These are phyloP conservation scores for Plasmodium adleri DNA, from an alignment of 169 alveolate species.

Conservation along the genomic window DNA sequence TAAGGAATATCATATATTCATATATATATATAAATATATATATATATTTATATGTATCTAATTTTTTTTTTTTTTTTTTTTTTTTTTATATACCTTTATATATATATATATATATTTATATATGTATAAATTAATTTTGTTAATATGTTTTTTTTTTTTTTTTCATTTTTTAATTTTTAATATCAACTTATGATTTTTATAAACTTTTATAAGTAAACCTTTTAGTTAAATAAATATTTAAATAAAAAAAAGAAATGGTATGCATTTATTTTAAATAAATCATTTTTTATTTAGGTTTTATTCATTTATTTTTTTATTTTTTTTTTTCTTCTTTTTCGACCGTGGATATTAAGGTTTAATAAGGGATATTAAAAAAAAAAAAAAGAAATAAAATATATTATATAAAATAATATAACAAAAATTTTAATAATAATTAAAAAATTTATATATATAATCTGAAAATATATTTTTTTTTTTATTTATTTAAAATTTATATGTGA, in stretches of 20 bases:
- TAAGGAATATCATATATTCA: background rate
- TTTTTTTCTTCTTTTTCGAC: background rate
- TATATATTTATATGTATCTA: too few relatives aligned
- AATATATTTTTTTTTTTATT: background rate
- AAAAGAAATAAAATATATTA: background rate
- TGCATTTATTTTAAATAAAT: background rate
- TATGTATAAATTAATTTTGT: conserved; percentile 20
- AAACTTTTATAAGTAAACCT: conserved; percentile 34
- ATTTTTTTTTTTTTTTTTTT: too few relatives aligned
- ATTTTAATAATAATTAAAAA: too few relatives aligned
- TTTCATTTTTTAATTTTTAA: conserved; percentile 44
- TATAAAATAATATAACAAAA: background rate
- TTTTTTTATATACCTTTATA: background rate
- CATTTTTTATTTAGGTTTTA: background rate
- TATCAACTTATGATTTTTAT: conserved; percentile 50
- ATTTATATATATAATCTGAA: background rate
- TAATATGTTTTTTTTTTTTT: conserved; percentile 8
- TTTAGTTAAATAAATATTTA: conserved; percentile 1
- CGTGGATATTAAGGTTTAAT: too few relatives aligned
- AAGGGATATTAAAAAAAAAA: background rate
- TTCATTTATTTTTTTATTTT: background rate
- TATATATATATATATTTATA: background rate
- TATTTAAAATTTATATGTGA: background rate
- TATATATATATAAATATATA: background rate
- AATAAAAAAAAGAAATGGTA: background rate